These are phyloP conservation scores for Zasmidium cellare DNA, from an alignment of 2,329 filamentous ascomycete species.

Conservation along the genomic window DNA sequence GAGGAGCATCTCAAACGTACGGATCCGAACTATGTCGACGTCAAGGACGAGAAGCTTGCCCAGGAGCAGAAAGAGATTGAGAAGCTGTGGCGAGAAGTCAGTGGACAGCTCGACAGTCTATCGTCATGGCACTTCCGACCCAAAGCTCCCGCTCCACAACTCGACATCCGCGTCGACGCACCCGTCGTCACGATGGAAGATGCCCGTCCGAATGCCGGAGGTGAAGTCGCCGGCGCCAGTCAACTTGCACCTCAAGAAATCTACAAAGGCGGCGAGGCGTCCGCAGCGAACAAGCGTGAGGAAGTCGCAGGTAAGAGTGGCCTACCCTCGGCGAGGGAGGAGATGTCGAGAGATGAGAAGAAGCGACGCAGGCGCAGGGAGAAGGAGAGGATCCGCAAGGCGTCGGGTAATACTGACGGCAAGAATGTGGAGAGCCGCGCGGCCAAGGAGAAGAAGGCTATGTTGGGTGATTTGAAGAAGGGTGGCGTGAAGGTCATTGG, in stretches of 20 bases:
- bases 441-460: conserved; percentile 60
- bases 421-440: conserved; percentile 37
- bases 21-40: conserved; percentile 79
- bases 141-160: conserved; percentile 74
- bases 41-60: conserved; percentile 76
- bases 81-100: conserved; percentile 78
- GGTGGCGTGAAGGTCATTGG: conserved; percentile 91
- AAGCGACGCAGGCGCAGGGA: conserved; percentile 65
- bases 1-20: conserved; percentile 79
- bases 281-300: conserved; percentile 51
- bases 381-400: conserved; percentile 81
- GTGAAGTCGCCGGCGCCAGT: conserved; percentile 66
- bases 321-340: conserved; percentile 74
- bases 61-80: conserved; percentile 76
- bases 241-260: conserved; percentile 93
- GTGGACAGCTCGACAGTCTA: conserved; percentile 78
- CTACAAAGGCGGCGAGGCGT: conserved; percentile 71
- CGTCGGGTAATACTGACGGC: conserved; percentile 50
- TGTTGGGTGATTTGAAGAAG: conserved; percentile 72
- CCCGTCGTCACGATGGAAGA: conserved; percentile 95
- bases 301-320: conserved; percentile 77
- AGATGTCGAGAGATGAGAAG: conserved; percentile 88
- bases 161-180: conserved; percentile 86
- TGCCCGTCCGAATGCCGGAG: conserved; percentile 79
- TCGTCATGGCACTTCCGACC: conserved; percentile 96